A percentile compares a stretch with the other conserved stretches of the same genome.
Evolutionary conservation across 2,329 filamentous ascomycete species (phyloP).

Genomic region (Lecanosticta acicola): DNA sequence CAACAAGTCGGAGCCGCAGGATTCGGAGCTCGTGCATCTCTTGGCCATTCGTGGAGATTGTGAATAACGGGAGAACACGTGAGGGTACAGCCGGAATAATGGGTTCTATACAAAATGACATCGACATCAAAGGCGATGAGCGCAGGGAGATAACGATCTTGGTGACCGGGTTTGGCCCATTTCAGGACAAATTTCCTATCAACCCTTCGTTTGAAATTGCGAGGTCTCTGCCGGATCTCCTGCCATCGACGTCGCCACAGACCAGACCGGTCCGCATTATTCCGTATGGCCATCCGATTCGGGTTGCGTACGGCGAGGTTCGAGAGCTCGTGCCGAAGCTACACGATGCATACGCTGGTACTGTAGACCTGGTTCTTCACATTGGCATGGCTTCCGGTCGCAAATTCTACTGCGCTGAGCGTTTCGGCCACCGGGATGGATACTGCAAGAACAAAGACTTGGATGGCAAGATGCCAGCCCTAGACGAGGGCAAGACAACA

Average conservation of each 20-base stretch:
- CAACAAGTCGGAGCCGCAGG: background rate
- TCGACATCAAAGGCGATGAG: slow-evolving; percentile 2
- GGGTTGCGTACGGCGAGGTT: slow-evolving; percentile 65
- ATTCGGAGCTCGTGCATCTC: no score
- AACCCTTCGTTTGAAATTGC: slow-evolving; percentile 83
- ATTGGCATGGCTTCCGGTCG: slow-evolving; percentile 69
- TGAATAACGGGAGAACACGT: no score
- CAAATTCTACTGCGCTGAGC: slow-evolving; percentile 65
- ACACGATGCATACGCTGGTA: slow-evolving; percentile 43
- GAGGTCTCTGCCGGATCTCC: slow-evolving; percentile 57
- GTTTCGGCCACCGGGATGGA: slow-evolving; percentile 62
- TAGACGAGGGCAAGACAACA: slow-evolving; percentile 20
- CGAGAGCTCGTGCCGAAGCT: slow-evolving; percentile 59
- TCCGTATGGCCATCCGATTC: slow-evolving; percentile 61
- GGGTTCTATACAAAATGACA: slow-evolving; percentile 7
- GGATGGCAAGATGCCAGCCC: slow-evolving; percentile 45
- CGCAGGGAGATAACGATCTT: slow-evolving; percentile 35
- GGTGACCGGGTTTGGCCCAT: slow-evolving; percentile 52
- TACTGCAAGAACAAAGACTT: slow-evolving; percentile 63
- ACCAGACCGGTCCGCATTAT: slow-evolving; percentile 54
- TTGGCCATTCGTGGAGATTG: no score
- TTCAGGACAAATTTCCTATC: slow-evolving; percentile 60
- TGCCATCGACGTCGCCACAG: slow-evolving; percentile 41
- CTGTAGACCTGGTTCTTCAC: slow-evolving; percentile 65
- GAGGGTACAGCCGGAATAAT: no score